Base-by-base conservation (phyloP, 1,284 basidiomycete species). In the Cutaneotrichosporon cyanovorans region DNA sequence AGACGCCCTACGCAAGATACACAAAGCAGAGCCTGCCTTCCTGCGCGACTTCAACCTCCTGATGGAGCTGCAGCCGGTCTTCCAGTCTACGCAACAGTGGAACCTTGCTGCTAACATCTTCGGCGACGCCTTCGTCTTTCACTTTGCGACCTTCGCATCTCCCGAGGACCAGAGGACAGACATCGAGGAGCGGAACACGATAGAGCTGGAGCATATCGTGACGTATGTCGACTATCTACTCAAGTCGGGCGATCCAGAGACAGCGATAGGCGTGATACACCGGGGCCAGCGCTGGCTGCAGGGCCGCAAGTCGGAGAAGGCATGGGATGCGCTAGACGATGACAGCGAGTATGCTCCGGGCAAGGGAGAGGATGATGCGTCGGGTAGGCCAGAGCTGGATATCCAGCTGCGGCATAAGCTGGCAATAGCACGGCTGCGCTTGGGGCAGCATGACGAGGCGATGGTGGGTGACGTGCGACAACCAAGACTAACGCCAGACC, bases 201-300 rank as follows among this genome's bases (percentile, higher is more conserved):
- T 72, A 63, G 50, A 46, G 3, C 45, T 70, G 14, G 61, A 70
- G 4, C 81, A 77, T 46, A 66, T 81, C 38, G 70, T 90, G 22
- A 81, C 85, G 1, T 78, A 96, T 2, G 83, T 85, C 4, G 91
- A 97, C 62, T 75, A 93, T 33, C 80, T 88, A 56, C 83, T 89
- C 52, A 77, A 80, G 0, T 71, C 83, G 15, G 80, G 79, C 1
- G 79, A 85, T 52, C 77, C 86, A 55, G 80, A 82, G 33, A 76
- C 78, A 23, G 84, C 85, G 0, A 74, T 91, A 11, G 74, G 79
- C 12, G 78, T 81, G 0, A 82, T 95, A 46, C 76, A 85, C 33
- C 75, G 76, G 43, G 91, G 90, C 0, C 83, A 81, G 41, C 74
- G 93, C 38, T 96, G 92, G 92, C 70, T 96, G 11, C 88, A 93